A percentile compares a stretch with the other conserved stretches of the same genome.
Conservation (phyloP, 2,329 filamentous ascomycete genomes). For the Coleophoma crateriformis region DNA sequence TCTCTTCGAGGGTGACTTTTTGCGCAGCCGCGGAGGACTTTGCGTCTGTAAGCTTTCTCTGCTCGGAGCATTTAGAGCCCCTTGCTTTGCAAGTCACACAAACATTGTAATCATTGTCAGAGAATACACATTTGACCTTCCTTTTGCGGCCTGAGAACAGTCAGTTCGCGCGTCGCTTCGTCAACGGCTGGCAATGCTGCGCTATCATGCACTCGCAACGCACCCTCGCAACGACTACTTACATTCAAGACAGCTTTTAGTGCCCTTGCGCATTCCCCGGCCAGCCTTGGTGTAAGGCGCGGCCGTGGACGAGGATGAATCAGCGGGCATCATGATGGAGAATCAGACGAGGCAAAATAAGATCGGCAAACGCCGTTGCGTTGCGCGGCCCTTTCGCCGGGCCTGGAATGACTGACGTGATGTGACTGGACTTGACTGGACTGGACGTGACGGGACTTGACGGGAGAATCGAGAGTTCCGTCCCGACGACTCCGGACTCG, state of each 20-base stretch:
- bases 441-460: too few relatives aligned
- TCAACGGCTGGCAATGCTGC: too few relatives aligned
- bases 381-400: not conserved
- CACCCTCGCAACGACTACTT: not conserved
- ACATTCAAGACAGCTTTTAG: slow-evolving; percentile 8
- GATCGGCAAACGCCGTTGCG: not conserved
- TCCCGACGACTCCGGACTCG: too few relatives aligned
- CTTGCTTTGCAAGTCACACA: slow-evolving; percentile 7
- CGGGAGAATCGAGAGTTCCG: too few relatives aligned
- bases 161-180: too few relatives aligned
- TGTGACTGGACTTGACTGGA: too few relatives aligned
- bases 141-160: slow-evolving; percentile 2
- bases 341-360: not conserved
- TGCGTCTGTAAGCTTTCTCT: not conserved
- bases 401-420: too few relatives aligned
- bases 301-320: not conserved
- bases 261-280: slow-evolving; percentile 8
- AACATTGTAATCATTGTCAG: not conserved
- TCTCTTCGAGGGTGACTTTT: slow-evolving; percentile 1
- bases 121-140: slow-evolving; percentile 9
- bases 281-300: not conserved
- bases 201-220: too few relatives aligned
- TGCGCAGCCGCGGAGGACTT: not conserved
- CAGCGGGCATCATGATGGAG: not conserved
- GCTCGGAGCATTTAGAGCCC: slow-evolving; percentile 6